phyloP scores from a whole-genome alignment of 78 protist genomes.

The Dictyostelium capitatum region DNA sequence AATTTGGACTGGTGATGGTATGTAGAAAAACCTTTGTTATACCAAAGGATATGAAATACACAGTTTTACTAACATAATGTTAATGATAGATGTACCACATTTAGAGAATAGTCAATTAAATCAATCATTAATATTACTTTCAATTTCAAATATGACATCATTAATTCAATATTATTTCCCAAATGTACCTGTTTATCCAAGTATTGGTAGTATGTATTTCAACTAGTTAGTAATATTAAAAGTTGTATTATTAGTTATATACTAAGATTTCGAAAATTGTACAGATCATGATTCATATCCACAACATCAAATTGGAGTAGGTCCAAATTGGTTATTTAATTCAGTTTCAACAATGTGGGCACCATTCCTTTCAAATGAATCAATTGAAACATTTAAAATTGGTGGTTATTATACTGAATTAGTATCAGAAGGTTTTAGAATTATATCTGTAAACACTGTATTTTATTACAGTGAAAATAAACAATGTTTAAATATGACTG shows the following conservation, averaged over 20 bases:
- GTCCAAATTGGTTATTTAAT: constrained; percentile 76
- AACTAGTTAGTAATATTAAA: too few relatives aligned
- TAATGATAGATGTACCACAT: constrained; percentile 67
- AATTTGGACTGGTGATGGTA: constrained; percentile 1
- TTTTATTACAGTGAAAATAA: constrained; percentile 51
- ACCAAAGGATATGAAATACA: too few relatives aligned
- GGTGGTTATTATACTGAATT: constrained; percentile 74
- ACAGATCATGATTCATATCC: constrained; percentile 63
- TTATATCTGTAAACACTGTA: constrained; percentile 53
- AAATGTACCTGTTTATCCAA: constrained; percentile 18
- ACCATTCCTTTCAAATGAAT: background rate
- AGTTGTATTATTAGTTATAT: background rate
- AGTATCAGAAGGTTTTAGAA: constrained; percentile 43
- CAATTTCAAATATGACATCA: constrained; percentile 36
- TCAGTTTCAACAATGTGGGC: constrained; percentile 28
- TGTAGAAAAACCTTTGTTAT: too few relatives aligned
- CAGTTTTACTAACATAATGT: too few relatives aligned
- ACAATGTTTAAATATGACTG: constrained; percentile 60
- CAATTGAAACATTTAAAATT: constrained; percentile 33
- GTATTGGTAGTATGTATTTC: constrained; percentile 61
- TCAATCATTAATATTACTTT: constrained; percentile 22
- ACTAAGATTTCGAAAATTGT: too few relatives aligned
- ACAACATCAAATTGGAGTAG: constrained; percentile 63
- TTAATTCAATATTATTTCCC: constrained; percentile 36
- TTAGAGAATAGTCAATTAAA: constrained; percentile 14